Conservation (phyloP, 169 alveolate species). For the Eimeria nieschulzi region DNA sequence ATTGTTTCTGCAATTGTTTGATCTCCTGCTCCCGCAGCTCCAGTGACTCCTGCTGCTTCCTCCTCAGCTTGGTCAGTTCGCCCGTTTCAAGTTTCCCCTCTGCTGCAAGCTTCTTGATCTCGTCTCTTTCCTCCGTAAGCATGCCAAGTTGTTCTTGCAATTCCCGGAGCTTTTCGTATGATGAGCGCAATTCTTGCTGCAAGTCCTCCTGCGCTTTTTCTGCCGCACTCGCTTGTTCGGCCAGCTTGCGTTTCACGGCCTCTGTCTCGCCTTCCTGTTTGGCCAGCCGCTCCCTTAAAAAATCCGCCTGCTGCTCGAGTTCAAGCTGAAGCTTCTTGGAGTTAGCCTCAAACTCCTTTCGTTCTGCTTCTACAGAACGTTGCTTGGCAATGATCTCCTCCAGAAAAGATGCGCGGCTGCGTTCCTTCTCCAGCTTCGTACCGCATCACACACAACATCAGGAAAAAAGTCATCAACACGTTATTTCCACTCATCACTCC, state of each 20-base stretch:
- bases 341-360: slow-evolving; percentile 20
- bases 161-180: slow-evolving; percentile 15
- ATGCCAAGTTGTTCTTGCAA: slow-evolving; percentile 13
- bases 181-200: slow-evolving; percentile 33
- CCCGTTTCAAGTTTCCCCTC: neutral
- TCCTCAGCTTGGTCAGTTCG: slow-evolving; percentile 1
- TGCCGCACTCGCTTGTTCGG: slow-evolving; percentile 9
- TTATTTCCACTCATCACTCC: neutral
- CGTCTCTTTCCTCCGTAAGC: neutral
- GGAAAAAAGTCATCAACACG: neutral
- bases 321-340: slow-evolving; percentile 16
- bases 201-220: slow-evolving; percentile 39
- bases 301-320: slow-evolving; percentile 37
- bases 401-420: slow-evolving; percentile 4
- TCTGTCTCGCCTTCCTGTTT: slow-evolving; percentile 32
- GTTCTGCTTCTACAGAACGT: slow-evolving; percentile 33
- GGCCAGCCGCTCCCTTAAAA: neutral
- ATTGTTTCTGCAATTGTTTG: slow-evolving; percentile 11
- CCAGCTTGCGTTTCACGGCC: neutral
- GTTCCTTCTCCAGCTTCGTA: slow-evolving; percentile 33
- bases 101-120: slow-evolving; percentile 18
- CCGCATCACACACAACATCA: neutral
- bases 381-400: slow-evolving; percentile 13
- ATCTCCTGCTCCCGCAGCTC: slow-evolving; percentile 13
- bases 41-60: slow-evolving; percentile 25